phyloP scores from a whole-genome alignment of 1,284 basidiomycete species.

The Pseudozyma sp. region DNA sequence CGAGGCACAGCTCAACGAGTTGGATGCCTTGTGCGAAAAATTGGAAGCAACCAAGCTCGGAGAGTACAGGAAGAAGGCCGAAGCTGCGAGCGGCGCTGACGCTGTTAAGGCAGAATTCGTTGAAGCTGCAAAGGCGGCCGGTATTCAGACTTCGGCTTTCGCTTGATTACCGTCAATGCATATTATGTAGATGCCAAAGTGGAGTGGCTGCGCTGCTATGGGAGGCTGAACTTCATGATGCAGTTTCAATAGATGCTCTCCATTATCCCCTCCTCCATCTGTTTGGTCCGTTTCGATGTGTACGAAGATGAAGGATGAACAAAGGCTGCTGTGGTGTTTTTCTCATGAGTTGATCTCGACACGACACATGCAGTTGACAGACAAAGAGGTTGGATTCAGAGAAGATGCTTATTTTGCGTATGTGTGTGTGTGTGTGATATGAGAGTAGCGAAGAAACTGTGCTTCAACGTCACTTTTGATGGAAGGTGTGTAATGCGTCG shows the following conservation, averaged over 20 bases:
- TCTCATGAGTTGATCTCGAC: not conserved
- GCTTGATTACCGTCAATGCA: slow-evolving; percentile 19
- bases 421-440: slow-evolving; percentile 21
- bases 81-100: slow-evolving; percentile 61
- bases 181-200: not conserved
- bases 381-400: slow-evolving; percentile 14
- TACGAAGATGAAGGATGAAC: no score
- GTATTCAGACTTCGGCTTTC: slow-evolving; percentile 60
- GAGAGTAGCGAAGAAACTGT: slow-evolving; percentile 7
- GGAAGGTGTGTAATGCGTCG: slow-evolving; percentile 11
- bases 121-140: slow-evolving; percentile 71
- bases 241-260: no score
- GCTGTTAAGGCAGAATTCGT: slow-evolving; percentile 71
- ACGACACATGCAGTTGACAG: not conserved
- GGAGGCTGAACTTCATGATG: no score
- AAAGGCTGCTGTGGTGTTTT: not conserved
- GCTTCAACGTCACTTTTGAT: slow-evolving; percentile 15
- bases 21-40: slow-evolving; percentile 72
- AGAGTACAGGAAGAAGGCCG: slow-evolving; percentile 72
- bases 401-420: slow-evolving; percentile 41
- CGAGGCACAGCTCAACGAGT: slow-evolving; percentile 73
- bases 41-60: slow-evolving; percentile 72
- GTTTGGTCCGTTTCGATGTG: no score
- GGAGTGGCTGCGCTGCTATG: not conserved
- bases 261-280: no score